Base-by-base conservation (phyloP, 208 protist genomes). In the Lotmaria passim region DNA sequence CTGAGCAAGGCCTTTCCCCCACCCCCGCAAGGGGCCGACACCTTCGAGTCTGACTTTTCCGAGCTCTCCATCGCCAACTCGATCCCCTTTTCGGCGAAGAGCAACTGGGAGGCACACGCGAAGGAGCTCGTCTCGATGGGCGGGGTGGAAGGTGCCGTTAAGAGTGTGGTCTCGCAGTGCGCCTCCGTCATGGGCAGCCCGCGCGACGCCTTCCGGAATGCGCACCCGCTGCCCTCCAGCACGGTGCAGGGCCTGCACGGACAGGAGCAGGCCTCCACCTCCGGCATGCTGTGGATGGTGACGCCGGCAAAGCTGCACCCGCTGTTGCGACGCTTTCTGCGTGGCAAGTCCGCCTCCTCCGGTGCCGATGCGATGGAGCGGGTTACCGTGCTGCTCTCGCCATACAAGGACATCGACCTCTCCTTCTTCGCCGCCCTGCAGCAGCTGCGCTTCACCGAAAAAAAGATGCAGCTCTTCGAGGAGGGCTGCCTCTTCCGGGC, bases 401-500 rank as follows among this genome's bases (percentile, higher is more conserved):
- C 85, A 28, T 84, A 96, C 74, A 81, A 84, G 68, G 75, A 83
- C 41, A 85, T 96, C 50, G 91, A 96, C 73, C 80, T 95, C 14
- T 88, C 87, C 68, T 94, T 96, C 75, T 96, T 96, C 66, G 78
- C 88, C 23, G 83, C 91, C 6, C 87, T 96, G 43, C 89, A 95
- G 82, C 87, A 94, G 79, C 86, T 95, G 43, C 91, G 91, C 39
- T 96, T 91, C 63, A 96, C 86, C 8, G 89, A 94, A 69, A 96
- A 96, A 75, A 93, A 95, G 73, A 67, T 96, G 79, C 91, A 96
- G 67, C 78, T 96, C 12, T 96, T 96, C 56, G 91, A 94, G 43
- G 89, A 94, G 69, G 91, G 89, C 36, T 88, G 85, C 31, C 81
- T 96, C 38, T 94, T 96, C 71, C 85, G 91, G 43, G 91, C 91